phyloP scores from a whole-genome alignment of 495 filamentous ascomycete genomes.

The Penicillium silybi region DNA sequence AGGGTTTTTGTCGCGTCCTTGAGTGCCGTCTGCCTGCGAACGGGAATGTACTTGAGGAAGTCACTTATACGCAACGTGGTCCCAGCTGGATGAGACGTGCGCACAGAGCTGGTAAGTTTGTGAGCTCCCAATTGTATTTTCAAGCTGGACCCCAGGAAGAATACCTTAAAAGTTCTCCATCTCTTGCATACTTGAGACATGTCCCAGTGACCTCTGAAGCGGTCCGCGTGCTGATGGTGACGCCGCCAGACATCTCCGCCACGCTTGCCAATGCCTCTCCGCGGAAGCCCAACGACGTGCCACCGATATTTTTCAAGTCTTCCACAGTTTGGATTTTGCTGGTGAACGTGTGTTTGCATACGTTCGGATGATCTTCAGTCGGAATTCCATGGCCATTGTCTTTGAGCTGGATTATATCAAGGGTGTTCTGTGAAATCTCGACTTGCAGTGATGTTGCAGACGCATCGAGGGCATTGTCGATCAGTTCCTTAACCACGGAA shows the following conservation, averaged over 20 bases:
- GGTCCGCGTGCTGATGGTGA: conserved; percentile 68
- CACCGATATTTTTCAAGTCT: conserved; percentile 64
- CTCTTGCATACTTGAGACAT: conserved; percentile 45
- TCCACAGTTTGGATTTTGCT: conserved; percentile 77
- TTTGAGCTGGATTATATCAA: conserved; percentile 82
- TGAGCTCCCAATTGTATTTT: not conserved
- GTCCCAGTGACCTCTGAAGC: conserved; percentile 65
- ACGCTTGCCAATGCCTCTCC: conserved; percentile 82
- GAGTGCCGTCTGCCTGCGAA: conserved; percentile 62
- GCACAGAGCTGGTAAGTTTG: conserved; percentile 34
- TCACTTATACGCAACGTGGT: conserved; percentile 68
- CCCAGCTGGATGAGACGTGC: conserved; percentile 64
- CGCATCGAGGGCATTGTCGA: conserved; percentile 91
- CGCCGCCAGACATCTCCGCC: conserved; percentile 58
- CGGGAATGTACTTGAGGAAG: conserved; percentile 69
- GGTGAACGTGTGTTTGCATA: conserved; percentile 71
- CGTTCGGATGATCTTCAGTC: conserved; percentile 59
- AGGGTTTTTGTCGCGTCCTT: conserved; percentile 62
- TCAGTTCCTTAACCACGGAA: conserved; percentile 80
- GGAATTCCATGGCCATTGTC: conserved; percentile 87
- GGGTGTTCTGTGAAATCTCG: conserved; percentile 67
- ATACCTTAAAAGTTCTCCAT: conserved; percentile 49
- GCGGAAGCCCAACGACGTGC: conserved; percentile 76
- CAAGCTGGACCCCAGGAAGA: not conserved
- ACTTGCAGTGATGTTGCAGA: conserved; percentile 68